phyloP scores from a whole-genome alignment of 1,284 basidiomycete species.

The Anthracocystis setariae region DNA sequence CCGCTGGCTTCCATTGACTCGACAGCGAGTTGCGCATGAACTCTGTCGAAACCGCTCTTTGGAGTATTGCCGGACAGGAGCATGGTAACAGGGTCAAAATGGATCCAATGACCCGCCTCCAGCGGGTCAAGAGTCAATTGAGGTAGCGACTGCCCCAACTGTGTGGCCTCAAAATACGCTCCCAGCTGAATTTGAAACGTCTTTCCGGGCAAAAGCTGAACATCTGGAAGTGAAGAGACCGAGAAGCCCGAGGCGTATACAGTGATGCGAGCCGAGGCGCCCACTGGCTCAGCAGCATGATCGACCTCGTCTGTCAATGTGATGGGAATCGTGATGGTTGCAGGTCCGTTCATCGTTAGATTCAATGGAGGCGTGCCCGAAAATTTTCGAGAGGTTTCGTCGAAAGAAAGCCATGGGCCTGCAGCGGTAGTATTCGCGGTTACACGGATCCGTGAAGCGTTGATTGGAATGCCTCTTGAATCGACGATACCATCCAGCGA shows the following conservation, averaged over 20 bases:
- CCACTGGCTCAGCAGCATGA: constrained; percentile 13
- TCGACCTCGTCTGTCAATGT: constrained; percentile 68
- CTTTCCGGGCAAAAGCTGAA: constrained; percentile 30
- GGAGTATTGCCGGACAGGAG: constrained; percentile 65
- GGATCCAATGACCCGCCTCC: constrained; percentile 68
- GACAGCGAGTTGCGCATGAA: constrained; percentile 24
- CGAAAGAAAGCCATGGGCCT: constrained; percentile 75
- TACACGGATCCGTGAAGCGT: constrained; percentile 19
- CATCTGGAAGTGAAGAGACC: constrained; percentile 21
- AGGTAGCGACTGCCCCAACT: constrained; percentile 7
- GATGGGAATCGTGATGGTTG: constrained; percentile 72
- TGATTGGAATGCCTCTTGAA: constrained; percentile 15
- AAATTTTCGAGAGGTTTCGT: constrained; percentile 73
- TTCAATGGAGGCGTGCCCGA: constrained; percentile 74
- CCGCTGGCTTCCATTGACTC: constrained; percentile 2
- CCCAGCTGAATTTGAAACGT: constrained; percentile 38
- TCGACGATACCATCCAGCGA: constrained; percentile 25
- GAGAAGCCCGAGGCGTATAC: constrained; percentile 37
- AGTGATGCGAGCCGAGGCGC: constrained; percentile 60
- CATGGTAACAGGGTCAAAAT: constrained; percentile 66
- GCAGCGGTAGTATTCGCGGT: constrained; percentile 70
- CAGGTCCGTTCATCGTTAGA: constrained; percentile 59
- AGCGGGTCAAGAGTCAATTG: constrained; percentile 22
- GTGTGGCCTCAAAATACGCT: constrained; percentile 23
- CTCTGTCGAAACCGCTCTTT: constrained; percentile 6